These are phyloP conservation scores for Monosporascus ibericus DNA, from an alignment of 2,329 filamentous ascomycete species.

Conservation along the genomic window DNA sequence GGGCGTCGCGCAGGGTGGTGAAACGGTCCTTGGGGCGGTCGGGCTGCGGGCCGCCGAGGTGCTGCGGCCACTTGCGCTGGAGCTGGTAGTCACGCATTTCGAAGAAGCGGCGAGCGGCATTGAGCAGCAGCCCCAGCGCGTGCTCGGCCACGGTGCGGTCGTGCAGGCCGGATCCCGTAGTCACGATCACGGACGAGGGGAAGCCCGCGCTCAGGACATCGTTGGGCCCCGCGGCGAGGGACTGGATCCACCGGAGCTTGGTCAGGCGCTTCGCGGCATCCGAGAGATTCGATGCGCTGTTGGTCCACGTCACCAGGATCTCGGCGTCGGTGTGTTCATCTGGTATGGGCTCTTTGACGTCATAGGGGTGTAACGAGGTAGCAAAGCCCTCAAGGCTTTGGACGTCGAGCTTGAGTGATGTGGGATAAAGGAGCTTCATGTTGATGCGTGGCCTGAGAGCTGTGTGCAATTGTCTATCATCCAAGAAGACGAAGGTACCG, in stretches of 20 bases:
- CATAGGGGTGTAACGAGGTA: conserved; percentile 52
- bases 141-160: conserved; percentile 62
- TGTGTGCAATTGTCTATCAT: not conserved
- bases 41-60: conserved; percentile 56
- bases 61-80: conserved; percentile 50
- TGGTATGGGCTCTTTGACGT: conserved; percentile 50
- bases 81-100: conserved; percentile 59
- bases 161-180: conserved; percentile 58
- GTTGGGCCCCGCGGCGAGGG: conserved; percentile 59
- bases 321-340: conserved; percentile 53
- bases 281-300: conserved; percentile 50
- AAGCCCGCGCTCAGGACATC: conserved; percentile 59
- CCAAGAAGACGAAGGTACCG: not conserved
- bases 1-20: conserved; percentile 53
- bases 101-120: conserved; percentile 50
- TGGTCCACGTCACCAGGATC: conserved; percentile 57
- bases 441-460: conserved; percentile 7
- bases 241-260: conserved; percentile 60
- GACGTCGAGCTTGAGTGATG: conserved; percentile 52
- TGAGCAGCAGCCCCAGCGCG: conserved; percentile 51
- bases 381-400: conserved; percentile 52
- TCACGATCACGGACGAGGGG: conserved; percentile 41
- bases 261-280: conserved; percentile 50
- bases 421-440: conserved; percentile 64
- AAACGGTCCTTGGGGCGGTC: conserved; percentile 51